phyloP scores from a whole-genome alignment of 306 rosid species.

The Morella rubra region DNA sequence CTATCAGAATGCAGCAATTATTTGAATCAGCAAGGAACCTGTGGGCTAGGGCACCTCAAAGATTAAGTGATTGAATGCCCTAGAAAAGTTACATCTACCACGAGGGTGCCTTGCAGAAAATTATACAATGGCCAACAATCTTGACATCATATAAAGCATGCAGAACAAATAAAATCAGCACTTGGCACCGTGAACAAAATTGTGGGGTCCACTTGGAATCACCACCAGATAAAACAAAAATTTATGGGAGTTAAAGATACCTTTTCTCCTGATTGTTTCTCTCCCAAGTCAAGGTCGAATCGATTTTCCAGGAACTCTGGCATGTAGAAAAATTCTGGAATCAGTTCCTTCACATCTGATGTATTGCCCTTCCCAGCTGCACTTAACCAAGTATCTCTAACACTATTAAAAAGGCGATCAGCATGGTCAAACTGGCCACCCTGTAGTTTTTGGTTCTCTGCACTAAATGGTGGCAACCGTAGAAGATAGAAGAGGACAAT shows the following conservation, averaged over 20 bases:
- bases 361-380: slow-evolving; percentile 99
- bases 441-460: slow-evolving; percentile 95
- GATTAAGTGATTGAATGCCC: not conserved
- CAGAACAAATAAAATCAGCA: not conserved
- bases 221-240: slow-evolving; percentile 2
- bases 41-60: not conserved
- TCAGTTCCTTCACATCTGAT: slow-evolving; percentile 96
- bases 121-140: not conserved
- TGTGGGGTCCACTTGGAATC: not conserved
- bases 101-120: not conserved
- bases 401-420: slow-evolving; percentile 97
- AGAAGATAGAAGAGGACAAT: slow-evolving; percentile 96
- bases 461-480: slow-evolving; percentile 94
- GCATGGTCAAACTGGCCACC: slow-evolving; percentile 99
- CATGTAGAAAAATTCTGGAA: slow-evolving; percentile 98
- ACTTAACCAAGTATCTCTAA: slow-evolving; percentile 95
- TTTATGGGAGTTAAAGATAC: slow-evolving; percentile 34
- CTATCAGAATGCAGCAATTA: not conserved
- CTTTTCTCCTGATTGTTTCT: slow-evolving; percentile 99
- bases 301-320: slow-evolving; percentile 88
- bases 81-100: not conserved
- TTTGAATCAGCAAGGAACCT: not conserved
- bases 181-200: slow-evolving; percentile 18
- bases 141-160: not conserved
- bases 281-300: slow-evolving; percentile 96